These are phyloP conservation scores for Candida parachauliodes DNA, from an alignment of 805 yeast genomes.

Conservation along the genomic window DNA sequence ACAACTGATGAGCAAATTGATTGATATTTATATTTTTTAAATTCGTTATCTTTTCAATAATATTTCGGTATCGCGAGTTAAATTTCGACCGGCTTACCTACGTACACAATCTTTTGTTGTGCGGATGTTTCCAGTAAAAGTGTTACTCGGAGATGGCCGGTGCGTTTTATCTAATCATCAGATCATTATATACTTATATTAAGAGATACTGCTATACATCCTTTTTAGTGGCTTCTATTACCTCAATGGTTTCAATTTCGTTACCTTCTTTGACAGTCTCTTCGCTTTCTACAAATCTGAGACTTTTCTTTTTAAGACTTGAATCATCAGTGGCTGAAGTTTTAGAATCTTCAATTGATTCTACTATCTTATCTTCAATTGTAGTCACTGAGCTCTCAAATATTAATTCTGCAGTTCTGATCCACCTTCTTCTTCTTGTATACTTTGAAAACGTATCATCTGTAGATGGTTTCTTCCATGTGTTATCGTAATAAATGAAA, in stretches of 20 bases:
- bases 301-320: slow-evolving; percentile 28
- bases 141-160: too few species aligned
- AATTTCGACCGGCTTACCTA: too few species aligned
- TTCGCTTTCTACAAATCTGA: slow-evolving; percentile 36
- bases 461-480: slow-evolving; percentile 88
- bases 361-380: slow-evolving; percentile 2
- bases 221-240: slow-evolving; percentile 1
- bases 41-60: too few species aligned
- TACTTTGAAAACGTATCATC: slow-evolving; percentile 87
- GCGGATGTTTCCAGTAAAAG: background rate
- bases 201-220: too few species aligned
- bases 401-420: slow-evolving; percentile 86
- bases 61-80: slow-evolving; percentile 1
- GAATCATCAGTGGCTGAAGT: background rate
- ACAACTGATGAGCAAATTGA: too few species aligned
- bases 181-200: background rate
- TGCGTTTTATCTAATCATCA: background rate
- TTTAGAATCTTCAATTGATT: slow-evolving; percentile 5
- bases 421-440: slow-evolving; percentile 94
- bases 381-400: slow-evolving; percentile 15
- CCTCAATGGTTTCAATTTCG: background rate
- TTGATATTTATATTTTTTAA: too few species aligned
- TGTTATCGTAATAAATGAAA: slow-evolving; percentile 82
- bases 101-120: too few species aligned
- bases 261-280: background rate